Conservation (phyloP, 495 filamentous ascomycete genomes). For the Trichoderma reesei region DNA sequence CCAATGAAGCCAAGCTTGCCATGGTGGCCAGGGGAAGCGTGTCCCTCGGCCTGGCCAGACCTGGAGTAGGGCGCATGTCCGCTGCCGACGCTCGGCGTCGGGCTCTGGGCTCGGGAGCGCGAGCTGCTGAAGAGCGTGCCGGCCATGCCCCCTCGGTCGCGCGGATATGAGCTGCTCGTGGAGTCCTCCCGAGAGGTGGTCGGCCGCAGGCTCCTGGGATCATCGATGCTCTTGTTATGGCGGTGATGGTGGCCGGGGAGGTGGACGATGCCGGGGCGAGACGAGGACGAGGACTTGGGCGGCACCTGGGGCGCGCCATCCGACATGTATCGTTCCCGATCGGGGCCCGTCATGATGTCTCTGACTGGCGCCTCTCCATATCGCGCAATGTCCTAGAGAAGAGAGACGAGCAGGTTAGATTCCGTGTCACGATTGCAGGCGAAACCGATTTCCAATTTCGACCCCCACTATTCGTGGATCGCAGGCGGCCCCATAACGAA, state of each 20-base stretch:
- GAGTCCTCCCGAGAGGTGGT: constrained; percentile 63
- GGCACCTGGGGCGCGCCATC: constrained; percentile 31
- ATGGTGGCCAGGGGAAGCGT: constrained; percentile 50
- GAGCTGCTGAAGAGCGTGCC: constrained; percentile 18
- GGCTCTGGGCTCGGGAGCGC: constrained; percentile 57
- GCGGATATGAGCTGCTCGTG: constrained; percentile 34
- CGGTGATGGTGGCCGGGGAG: constrained; percentile 59
- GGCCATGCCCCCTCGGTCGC: constrained; percentile 35
- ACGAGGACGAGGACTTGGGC: constrained; percentile 42
- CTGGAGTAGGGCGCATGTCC: constrained; percentile 35
- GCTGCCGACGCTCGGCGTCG: constrained; percentile 61
- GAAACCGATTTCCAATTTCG: constrained; percentile 4
- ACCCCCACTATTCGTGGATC: constrained; percentile 7
- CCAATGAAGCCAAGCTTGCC: constrained; percentile 58
- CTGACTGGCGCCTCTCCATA: constrained; percentile 78
- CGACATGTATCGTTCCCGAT: constrained; percentile 52
- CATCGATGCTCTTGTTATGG: constrained; percentile 68
- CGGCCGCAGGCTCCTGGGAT: constrained; percentile 52
- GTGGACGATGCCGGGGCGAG: constrained; percentile 43
- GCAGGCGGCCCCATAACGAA: constrained; percentile 7
- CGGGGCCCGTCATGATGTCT: constrained; percentile 57
- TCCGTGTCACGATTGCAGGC: background rate
- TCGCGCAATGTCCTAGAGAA: constrained; percentile 59
- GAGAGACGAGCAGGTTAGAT: background rate
- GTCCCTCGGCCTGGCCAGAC: constrained; percentile 37